These are phyloP conservation scores for Amphichorda felina DNA, from an alignment of 2,329 filamentous ascomycete genomes.

Conservation along the genomic window DNA sequence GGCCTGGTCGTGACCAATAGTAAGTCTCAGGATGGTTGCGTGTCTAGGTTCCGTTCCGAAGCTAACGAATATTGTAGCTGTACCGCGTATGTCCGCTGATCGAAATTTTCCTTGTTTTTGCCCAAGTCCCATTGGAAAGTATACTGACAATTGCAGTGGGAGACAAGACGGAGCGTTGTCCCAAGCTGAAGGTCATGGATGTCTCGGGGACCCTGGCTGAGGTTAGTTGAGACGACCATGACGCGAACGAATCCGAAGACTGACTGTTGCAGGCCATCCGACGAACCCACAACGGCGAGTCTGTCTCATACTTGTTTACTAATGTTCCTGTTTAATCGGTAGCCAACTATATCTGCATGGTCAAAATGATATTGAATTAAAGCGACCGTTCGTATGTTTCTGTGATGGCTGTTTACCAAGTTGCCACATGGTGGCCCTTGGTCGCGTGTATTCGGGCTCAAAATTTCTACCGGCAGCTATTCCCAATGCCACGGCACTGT, in stretches of 20 bases:
- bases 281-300: conserved; percentile 54
- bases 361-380: too few species aligned
- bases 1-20: conserved; percentile 84
- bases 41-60: not conserved
- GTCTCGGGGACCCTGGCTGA: conserved; percentile 74
- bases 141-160: conserved; percentile 29
- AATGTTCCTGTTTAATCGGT: conserved; percentile 49
- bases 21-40: too few species aligned
- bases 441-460: too few species aligned
- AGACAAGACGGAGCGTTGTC: conserved; percentile 68
- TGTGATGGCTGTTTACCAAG: too few species aligned
- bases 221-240: conserved; percentile 14
- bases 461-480: too few species aligned
- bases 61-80: conserved; percentile 1
- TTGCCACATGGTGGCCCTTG: too few species aligned
- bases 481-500: too few species aligned
- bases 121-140: not conserved
- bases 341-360: too few species aligned
- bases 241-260: not conserved
- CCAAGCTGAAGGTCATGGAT: conserved; percentile 81
- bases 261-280: conserved; percentile 42
- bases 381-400: too few species aligned
- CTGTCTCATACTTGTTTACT: conserved; percentile 56
- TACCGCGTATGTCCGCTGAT: not conserved
- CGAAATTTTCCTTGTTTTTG: not conserved